Percentiles rank a stretch among this genome's conserved stretches.
These are phyloP conservation scores for Buxus sempervirens DNA, from an alignment of 164 flowering plant genomes.

Conservation along the genomic window DNA sequence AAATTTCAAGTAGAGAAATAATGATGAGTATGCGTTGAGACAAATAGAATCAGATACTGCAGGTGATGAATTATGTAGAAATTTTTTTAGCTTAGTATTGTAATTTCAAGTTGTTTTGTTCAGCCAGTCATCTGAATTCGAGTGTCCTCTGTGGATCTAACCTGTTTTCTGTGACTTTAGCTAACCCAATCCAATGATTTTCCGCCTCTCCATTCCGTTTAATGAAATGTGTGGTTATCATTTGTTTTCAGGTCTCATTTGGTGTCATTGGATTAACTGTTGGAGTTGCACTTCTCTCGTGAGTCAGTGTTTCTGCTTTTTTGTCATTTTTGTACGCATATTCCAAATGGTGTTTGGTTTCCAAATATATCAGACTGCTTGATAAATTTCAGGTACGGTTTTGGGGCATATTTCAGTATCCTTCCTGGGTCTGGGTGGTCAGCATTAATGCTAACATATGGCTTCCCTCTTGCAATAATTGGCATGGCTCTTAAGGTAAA, in stretches of 20 bases:
- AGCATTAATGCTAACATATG: conserved; percentile 93
- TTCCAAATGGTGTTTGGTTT: too few species aligned
- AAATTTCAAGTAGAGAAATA: too few species aligned
- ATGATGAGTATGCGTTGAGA: too few species aligned
- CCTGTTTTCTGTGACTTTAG: too few species aligned
- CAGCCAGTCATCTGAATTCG: neutral
- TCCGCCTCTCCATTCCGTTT: neutral
- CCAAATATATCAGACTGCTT: neutral
- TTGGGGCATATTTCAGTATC: conserved; percentile 93
- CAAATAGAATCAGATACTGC: too few species aligned
- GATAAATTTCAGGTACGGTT: conserved; percentile 66
- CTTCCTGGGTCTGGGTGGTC: conserved; percentile 99
- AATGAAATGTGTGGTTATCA: neutral
- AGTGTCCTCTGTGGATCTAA: neutral
- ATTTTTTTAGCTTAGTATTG: too few species aligned
- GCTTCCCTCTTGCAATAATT: conserved; percentile 94
- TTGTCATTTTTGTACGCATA: too few species aligned
- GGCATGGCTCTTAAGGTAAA: conserved; percentile 98
- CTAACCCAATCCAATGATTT: neutral
- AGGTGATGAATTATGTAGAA: too few species aligned
- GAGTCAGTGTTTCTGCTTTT: conserved; percentile 19
- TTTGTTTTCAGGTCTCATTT: conserved; percentile 71
- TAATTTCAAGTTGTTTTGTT: neutral
- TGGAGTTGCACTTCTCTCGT: conserved; percentile 83
- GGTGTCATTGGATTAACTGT: conserved; percentile 85